Conservation (phyloP, 495 filamentous ascomycete genomes). For the Cryomyces minteri region DNA sequence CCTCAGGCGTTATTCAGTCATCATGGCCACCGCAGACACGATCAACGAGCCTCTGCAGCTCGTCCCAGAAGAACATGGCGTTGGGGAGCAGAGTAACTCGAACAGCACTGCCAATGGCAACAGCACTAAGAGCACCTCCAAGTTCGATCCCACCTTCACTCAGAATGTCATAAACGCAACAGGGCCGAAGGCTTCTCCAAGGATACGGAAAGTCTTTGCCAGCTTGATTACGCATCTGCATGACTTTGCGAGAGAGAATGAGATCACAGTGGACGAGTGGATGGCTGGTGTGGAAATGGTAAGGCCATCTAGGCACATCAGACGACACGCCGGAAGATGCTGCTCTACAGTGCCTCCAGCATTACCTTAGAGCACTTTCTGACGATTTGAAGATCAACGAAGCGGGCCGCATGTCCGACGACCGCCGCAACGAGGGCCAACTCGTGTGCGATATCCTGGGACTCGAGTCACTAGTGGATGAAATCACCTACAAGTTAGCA, state of each 20-base stretch:
- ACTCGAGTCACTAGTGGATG: constrained; percentile 56
- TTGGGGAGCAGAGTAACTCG: background rate
- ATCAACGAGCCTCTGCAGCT: background rate
- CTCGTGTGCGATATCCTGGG: constrained; percentile 56
- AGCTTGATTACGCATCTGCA: constrained; percentile 37
- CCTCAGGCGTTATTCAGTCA: too few relatives aligned
- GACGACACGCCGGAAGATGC: background rate
- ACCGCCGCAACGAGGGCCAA: constrained; percentile 55
- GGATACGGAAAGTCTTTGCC: constrained; percentile 31
- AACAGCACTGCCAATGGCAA: background rate
- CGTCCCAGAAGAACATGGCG: background rate
- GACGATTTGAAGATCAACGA: constrained; percentile 38
- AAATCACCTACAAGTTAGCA: constrained; percentile 52
- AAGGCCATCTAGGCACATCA: background rate
- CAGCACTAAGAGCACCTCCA: constrained; percentile 1
- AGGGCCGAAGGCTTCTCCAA: constrained; percentile 43
- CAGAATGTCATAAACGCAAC: constrained; percentile 51
- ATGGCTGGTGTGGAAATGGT: constrained; percentile 19
- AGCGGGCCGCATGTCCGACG: constrained; percentile 51
- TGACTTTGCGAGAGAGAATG: constrained; percentile 39
- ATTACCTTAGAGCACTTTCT: background rate
- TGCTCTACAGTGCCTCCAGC: background rate
- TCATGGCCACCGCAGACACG: background rate
- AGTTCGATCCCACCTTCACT: constrained; percentile 41
- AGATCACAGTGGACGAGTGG: constrained; percentile 37